Evolutionary conservation across 139 green algal species (phyloP), one percentile per base, ranked within the genome.

Genomic region (Dunaliella primolecta): DNA sequence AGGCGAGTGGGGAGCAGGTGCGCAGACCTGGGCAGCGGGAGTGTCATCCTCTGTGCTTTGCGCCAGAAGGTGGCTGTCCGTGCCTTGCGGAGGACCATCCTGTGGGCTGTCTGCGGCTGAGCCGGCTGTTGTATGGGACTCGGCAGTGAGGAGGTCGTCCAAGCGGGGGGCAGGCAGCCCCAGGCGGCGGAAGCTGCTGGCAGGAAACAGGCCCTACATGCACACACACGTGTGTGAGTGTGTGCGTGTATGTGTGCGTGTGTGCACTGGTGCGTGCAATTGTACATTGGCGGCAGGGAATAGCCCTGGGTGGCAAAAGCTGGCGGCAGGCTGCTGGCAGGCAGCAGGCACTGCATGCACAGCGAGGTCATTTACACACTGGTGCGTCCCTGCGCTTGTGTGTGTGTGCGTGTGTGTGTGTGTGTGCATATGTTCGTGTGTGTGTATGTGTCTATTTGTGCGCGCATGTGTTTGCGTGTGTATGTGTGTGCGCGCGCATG

Each of bases 191-290:
- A 90, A 91, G 46, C 57, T 83, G 23, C 83, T 81, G 0, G 72
- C 85, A 27, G 38, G 31, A 71, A 92, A 92, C 20, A 87, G 74
- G 74, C 89, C 88, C 55, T 88, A 74, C 29, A 46, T 64, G 46
- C 15, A 15, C 15, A 15, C 15, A 15, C 15, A 15, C 15, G 46
- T 64, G 46, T 64, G 46, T 64, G 46, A 25, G 46, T 64, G 46
- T 64, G 46, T 64, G 46, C 15, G 46, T 64, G 46, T 64, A 15
- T 64, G 46, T 64, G 46, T 64, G 46, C 15, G 46, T 64, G 15
- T 64, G 46, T 15, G 7, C 46, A 78, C 29, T 32, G 11, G 30
- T 24, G 72, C 72, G 30, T 32, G 30, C 11, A 11, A 7, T 32
- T 11, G n/a, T n/a, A n/a, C n/a, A n/a, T n/a, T n/a, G n/a, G n/a